Base-by-base conservation (phyloP, 352 stramenopile genomes). In the Globisporangium ultimum region DNA sequence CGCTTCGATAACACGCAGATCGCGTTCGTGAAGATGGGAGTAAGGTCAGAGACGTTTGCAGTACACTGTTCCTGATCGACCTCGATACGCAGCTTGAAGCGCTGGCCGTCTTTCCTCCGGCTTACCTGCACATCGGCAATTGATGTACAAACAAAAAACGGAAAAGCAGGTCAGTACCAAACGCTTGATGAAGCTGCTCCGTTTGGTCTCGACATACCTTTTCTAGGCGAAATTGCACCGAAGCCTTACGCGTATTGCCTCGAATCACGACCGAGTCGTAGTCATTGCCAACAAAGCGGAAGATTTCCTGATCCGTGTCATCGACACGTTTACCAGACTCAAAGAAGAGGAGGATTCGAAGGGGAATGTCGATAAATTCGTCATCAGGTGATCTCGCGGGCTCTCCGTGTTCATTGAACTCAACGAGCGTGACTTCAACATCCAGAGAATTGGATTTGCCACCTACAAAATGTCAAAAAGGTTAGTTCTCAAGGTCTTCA, bases 1-100 rank as follows among this genome's bases (percentile, higher is more conserved):
- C 85, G 78, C 68, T 95, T 95, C 11, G 85, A 95, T 14, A 95
- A 61, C 13, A 95, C 85, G 60, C 84, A 95, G 53, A 95, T 95
- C 9, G 85, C 78, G 61, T 89, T 93, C 41, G 85, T 95, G 60
- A 93, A 92, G 51, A 93, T 84, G 10, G 80, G 80, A 22, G 77
- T 84, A 11, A 95, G 66, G 42, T 91, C 85, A 13, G 76, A 74
- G 10, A 91, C 75, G 59, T 94, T 90, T 18, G 80, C 84, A 0
- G 80, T 91, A 67, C 81, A 92, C 52, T 93, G 83, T 53, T 93
- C 84, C 64, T 89, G 74, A 68, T 95, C 82, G 24, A 90, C 81
- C 60, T 93, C 85, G 53, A 95, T 88, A 2, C 81, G 83, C 28
- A 95, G 68, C 56, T 91, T 91, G 65, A 95, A 95, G 21, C 85